phyloP scores from a whole-genome alignment of 192 early-diverging fungal genomes.

The Dissophora ornata region DNA sequence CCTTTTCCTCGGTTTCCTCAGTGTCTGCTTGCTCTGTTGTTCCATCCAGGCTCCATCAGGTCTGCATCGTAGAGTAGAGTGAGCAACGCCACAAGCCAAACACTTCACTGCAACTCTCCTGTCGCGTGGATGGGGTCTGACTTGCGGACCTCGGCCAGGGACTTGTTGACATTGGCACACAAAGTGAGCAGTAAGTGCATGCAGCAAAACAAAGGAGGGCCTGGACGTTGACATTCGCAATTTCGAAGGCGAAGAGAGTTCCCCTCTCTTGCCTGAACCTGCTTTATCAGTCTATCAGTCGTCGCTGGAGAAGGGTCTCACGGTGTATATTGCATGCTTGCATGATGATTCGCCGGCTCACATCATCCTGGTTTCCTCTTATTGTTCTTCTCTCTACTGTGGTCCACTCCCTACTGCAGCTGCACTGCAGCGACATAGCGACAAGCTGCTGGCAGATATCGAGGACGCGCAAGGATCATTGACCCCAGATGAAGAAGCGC shows the following conservation, averaged over 20 bases:
- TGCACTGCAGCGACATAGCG: conserved; percentile 36
- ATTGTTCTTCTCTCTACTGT: not conserved
- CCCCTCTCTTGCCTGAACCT: not conserved
- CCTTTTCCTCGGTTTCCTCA: too few species aligned
- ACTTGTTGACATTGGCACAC: conserved; percentile 47
- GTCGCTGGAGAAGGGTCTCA: too few species aligned
- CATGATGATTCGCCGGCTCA: too few species aligned
- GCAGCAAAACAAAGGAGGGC: not conserved
- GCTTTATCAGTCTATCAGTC: too few species aligned
- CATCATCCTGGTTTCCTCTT: too few species aligned
- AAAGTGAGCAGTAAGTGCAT: conserved; percentile 51
- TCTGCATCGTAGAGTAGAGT: not conserved
- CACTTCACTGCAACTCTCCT: not conserved
- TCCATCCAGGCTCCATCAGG: too few species aligned
- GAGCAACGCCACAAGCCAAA: too few species aligned
- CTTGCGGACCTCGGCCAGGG: conserved; percentile 46
- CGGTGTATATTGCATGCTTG: too few species aligned
- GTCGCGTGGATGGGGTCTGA: conserved; percentile 35
- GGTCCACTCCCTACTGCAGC: too few species aligned
- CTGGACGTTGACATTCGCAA: too few species aligned
- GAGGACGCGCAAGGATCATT: conserved; percentile 10
- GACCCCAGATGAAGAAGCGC: conserved; percentile 7
- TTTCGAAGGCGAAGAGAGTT: too few species aligned
- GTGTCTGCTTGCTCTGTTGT: not conserved
- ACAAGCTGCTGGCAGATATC: conserved; percentile 24